These are phyloP conservation scores for Fusarium sp. DNA, from an alignment of 2,329 filamentous ascomycete genomes.

Conservation along the genomic window DNA sequence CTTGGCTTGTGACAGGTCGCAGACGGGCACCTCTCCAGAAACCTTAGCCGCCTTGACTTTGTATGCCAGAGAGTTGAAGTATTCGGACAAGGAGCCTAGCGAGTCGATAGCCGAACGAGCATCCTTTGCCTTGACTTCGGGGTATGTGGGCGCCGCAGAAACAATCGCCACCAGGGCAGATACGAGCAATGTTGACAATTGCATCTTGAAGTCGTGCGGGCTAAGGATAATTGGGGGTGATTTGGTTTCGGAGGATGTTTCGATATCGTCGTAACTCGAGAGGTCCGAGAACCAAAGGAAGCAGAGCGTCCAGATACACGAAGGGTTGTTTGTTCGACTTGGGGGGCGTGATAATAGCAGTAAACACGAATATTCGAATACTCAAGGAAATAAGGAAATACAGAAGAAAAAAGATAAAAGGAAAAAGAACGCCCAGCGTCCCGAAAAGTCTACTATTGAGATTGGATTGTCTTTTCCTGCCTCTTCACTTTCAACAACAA, in stretches of 20 bases:
- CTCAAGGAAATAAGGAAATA: constrained; percentile 43
- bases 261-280: constrained; percentile 23
- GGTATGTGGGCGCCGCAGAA: constrained; percentile 60
- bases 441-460: constrained; percentile 27
- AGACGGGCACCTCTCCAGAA: constrained; percentile 58
- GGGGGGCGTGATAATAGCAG: constrained; percentile 10
- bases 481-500: constrained; percentile 24
- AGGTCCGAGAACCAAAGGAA: constrained; percentile 25
- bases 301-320: constrained; percentile 17
- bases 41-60: constrained; percentile 64
- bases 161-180: constrained; percentile 61
- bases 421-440: constrained; percentile 38
- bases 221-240: background rate
- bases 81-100: constrained; percentile 65
- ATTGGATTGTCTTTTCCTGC: constrained; percentile 38
- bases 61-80: constrained; percentile 70
- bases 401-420: constrained; percentile 32
- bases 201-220: constrained; percentile 58
- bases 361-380: constrained; percentile 23
- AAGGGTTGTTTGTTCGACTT: constrained; percentile 18
- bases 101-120: constrained; percentile 53
- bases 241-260: constrained; percentile 11
- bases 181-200: constrained; percentile 59
- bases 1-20: constrained; percentile 65
- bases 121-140: constrained; percentile 52